A percentile compares a stretch with the other conserved stretches of the same genome.
phyloP scores from a whole-genome alignment of 805 yeast genomes.

The Ogataea methylovora region DNA sequence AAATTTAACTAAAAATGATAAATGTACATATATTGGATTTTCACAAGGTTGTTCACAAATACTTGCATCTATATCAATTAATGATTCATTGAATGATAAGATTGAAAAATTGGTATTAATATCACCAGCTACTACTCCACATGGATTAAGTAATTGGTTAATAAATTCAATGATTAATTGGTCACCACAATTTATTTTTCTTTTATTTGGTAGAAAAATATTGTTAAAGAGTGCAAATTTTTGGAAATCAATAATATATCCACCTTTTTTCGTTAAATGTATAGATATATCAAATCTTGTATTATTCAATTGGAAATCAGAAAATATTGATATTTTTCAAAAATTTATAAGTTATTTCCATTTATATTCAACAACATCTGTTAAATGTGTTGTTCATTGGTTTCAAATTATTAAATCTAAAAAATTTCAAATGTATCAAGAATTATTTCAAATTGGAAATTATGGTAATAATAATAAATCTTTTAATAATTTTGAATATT shows the following conservation, averaged over 20 bases:
- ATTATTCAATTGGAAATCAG: constrained; percentile 74
- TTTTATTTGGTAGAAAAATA: constrained; percentile 68
- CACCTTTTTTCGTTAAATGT: constrained; percentile 61
- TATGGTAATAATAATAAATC: constrained; percentile 24
- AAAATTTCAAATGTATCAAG: constrained; percentile 87
- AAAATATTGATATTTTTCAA: constrained; percentile 64
- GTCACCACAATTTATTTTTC: constrained; percentile 65
- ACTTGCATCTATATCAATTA: constrained; percentile 72
- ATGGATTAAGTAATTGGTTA: constrained; percentile 68
- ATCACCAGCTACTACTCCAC: constrained; percentile 94
- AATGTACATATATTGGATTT: constrained; percentile 76
- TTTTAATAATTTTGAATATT: constrained; percentile 41
- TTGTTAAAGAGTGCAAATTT: constrained; percentile 53
- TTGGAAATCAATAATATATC: constrained; percentile 75
- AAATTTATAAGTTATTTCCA: constrained; percentile 80
- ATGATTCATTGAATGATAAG: constrained; percentile 57
- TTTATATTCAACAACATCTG: constrained; percentile 85
- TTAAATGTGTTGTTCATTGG: constrained; percentile 94
- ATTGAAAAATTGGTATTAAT: constrained; percentile 43
- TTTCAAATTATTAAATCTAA: constrained; percentile 77
- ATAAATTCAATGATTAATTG: constrained; percentile 72
- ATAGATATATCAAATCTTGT: constrained; percentile 65
- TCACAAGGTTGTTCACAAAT: constrained; percentile 96
- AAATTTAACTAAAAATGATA: constrained; percentile 32
- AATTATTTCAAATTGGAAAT: constrained; percentile 15